Conservation (phyloP, 768 basidiomycete species). For the Atractiella rhizophila region DNA sequence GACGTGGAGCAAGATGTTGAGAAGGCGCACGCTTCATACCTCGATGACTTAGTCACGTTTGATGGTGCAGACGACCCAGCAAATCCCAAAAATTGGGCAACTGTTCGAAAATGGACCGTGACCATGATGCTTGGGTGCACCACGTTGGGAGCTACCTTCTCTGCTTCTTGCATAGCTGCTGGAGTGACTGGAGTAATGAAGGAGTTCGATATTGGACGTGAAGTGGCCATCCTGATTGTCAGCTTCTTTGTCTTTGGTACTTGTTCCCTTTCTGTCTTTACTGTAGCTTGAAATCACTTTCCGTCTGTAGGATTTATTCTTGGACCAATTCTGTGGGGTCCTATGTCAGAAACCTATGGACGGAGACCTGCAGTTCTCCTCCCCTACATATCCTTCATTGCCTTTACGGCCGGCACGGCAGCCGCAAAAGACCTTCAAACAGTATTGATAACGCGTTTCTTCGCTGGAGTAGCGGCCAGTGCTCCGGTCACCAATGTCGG, state of each 20-base stretch:
- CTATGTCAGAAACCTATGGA: conserved; percentile 19
- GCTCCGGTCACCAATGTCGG: conserved; percentile 16
- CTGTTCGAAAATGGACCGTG: neutral
- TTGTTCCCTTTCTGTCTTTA: conserved; percentile 2
- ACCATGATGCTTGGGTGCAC: conserved; percentile 18
- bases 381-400: conserved; percentile 20
- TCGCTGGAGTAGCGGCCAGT: conserved; percentile 15
- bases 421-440: conserved; percentile 21
- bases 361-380: conserved; percentile 16
- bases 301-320: conserved; percentile 4
- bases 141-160: conserved; percentile 21
- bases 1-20: too few relatives aligned
- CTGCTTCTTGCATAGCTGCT: conserved; percentile 19
- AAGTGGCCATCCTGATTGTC: conserved; percentile 19
- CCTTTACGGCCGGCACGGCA: conserved; percentile 21
- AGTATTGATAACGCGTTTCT: conserved; percentile 21
- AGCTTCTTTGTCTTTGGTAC: conserved; percentile 11
- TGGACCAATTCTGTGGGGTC: conserved; percentile 19
- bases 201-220: conserved; percentile 16
- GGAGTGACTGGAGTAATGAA: conserved; percentile 14
- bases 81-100: conserved; percentile 20
- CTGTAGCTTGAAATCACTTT: neutral
- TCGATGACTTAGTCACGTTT: conserved; percentile 4
- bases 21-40: too few relatives aligned
- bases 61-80: conserved; percentile 13